Percentiles rank a stretch among this genome's conserved stretches.
Conservation (phyloP, 768 basidiomycete genomes). For the Podaxis sp. region DNA sequence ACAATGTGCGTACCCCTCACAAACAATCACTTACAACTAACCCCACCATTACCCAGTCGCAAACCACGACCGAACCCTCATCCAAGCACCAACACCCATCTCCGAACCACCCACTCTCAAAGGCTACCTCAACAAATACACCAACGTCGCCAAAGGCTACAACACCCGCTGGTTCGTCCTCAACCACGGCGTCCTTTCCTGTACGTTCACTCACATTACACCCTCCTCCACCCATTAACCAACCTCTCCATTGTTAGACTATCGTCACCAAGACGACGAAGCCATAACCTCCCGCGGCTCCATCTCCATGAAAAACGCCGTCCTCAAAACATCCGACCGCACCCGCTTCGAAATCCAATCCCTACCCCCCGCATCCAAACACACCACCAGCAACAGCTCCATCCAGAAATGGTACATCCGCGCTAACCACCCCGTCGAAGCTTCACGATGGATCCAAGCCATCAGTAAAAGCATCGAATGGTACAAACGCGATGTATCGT, state of each 20-base stretch:
- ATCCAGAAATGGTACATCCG: slow-evolving; percentile 81
- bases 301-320: slow-evolving; percentile 82
- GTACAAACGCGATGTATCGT: slow-evolving; percentile 31
- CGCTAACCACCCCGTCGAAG: slow-evolving; percentile 87
- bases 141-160: slow-evolving; percentile 90
- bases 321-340: slow-evolving; percentile 58
- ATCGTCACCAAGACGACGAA: slow-evolving; percentile 90
- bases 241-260: slow-evolving; percentile 48
- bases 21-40: not conserved
- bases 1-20: slow-evolving; percentile 61
- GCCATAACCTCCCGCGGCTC: slow-evolving; percentile 81
- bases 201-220: slow-evolving; percentile 41
- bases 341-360: slow-evolving; percentile 84
- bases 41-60: slow-evolving; percentile 41
- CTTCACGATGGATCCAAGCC: slow-evolving; percentile 82
- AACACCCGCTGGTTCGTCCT: slow-evolving; percentile 92
- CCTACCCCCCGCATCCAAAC: slow-evolving; percentile 34
- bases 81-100: slow-evolving; percentile 42
- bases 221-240: not conserved
- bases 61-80: slow-evolving; percentile 76
- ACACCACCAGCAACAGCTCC: slow-evolving; percentile 39
- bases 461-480: slow-evolving; percentile 75
- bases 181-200: slow-evolving; percentile 81
- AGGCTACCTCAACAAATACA: slow-evolving; percentile 89
- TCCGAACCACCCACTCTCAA: slow-evolving; percentile 62